Base-by-base conservation (phyloP, 2,329 filamentous ascomycete species). In the Microdochium nivale region DNA sequence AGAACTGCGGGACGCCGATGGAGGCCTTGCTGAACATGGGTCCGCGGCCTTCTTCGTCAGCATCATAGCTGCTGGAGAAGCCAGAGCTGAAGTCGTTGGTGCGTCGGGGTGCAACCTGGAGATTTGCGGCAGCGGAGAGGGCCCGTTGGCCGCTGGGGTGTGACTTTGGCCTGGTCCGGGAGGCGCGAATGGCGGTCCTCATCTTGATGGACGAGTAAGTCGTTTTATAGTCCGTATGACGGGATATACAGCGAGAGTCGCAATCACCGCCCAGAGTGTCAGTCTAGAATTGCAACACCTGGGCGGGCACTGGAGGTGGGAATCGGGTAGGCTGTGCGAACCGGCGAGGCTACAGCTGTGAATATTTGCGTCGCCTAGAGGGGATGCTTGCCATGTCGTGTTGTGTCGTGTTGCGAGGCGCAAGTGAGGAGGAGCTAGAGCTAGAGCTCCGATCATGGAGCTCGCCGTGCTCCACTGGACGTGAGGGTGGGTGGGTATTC, bases 1-100 rank as follows among this genome's bases (percentile, higher is more conserved):
- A 86, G 64, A 85, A 82, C 49, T 79, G 74, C 2, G 81, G 80
- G 16, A 83, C 80, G 51, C 81, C 81, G 57, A 80, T 79, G 51
- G 67, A 77, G 51, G 70, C 61, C 64, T 80, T 80, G 54, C 67
- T 74, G 63, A 82, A 83, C 74, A 83, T 83, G 37, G 80, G 80
- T 2, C 80, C 80, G 9, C 79, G 74, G 30, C 76, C 75, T 21
- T 81, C 77, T 51, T 72, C 64, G 30, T 66, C 66, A 10, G 80
- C 79, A 54, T 83, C 80, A 68, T 83, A 83, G 62, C 66, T 80
- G 52, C 74, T 76, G n/a, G 74, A 78, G 60, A 79, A 83, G 49
- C 79, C 78, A 1, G 78, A 78, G 59, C 75, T 77, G 61, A 82
- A 75, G 62, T 78, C 74, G 14, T 70, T 63, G 19, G 69, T 71